These are phyloP conservation scores for Coemansia sp. DNA, from an alignment of 192 early-diverging fungal species.

Conservation along the genomic window DNA sequence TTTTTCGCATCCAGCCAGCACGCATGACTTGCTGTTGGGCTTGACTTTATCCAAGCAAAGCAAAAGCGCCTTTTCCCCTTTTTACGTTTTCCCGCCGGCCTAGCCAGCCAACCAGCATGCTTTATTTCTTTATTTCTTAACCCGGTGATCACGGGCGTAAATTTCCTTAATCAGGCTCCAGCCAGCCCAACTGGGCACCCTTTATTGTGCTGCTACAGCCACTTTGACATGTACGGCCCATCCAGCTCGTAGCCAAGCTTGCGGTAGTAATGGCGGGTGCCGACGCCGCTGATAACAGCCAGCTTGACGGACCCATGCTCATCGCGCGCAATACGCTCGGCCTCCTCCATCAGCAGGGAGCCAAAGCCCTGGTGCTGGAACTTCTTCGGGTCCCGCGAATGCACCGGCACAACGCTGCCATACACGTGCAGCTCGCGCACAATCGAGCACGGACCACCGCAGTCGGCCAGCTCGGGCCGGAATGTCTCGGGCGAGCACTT, in stretches of 20 bases:
- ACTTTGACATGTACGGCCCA: constrained; percentile 97
- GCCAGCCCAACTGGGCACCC: too few species aligned
- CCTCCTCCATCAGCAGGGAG: constrained; percentile 98
- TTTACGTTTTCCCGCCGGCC: too few species aligned
- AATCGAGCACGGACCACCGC: constrained; percentile 79
- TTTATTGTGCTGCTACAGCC: constrained; percentile 38
- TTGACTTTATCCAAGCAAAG: too few species aligned
- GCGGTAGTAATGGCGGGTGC: constrained; percentile 96
- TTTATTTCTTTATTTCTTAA: too few species aligned
- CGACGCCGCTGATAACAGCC: constrained; percentile 96
- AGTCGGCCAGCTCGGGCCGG: constrained; percentile 83
- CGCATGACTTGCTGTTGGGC: too few species aligned
- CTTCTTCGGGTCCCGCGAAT: constrained; percentile 93
- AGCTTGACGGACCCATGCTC: constrained; percentile 96
- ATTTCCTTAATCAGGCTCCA: too few species aligned
- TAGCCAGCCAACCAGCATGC: too few species aligned
- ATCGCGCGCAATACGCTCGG: constrained; percentile 95
- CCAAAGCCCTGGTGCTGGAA: constrained; percentile 99
- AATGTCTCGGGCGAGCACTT: constrained; percentile 90
- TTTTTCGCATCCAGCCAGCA: too few species aligned
- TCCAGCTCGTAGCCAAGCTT: constrained; percentile 96
- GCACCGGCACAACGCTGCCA: constrained; percentile 94
- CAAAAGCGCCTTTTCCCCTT: too few species aligned
- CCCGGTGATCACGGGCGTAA: too few species aligned
- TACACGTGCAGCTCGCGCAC: constrained; percentile 99